phyloP scores from a whole-genome alignment of 1,284 basidiomycete genomes.

The Microbotryum silenes-acaulis region DNA sequence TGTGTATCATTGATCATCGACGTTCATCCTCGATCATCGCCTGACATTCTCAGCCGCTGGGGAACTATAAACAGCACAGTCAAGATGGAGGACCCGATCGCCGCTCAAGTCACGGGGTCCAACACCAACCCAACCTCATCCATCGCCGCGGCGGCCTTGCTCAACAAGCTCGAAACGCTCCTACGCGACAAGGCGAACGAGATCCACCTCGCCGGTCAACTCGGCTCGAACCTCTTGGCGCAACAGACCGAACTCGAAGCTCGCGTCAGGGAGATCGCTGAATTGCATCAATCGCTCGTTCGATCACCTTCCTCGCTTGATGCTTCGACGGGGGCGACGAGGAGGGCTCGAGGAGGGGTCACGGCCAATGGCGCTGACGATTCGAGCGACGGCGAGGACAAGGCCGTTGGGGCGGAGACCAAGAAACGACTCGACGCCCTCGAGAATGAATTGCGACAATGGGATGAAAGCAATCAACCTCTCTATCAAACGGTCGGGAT shows the following conservation, averaged over 20 bases:
- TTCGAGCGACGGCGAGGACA: slow-evolving; percentile 44
- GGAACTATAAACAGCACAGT: not conserved
- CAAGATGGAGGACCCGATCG: not conserved
- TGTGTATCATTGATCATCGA: no score
- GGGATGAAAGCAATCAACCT: slow-evolving; percentile 76
- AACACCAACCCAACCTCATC: not conserved
- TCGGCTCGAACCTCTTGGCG: slow-evolving; percentile 80
- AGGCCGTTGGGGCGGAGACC: slow-evolving; percentile 49
- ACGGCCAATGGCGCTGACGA: slow-evolving; percentile 42
- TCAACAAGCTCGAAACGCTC: slow-evolving; percentile 59
- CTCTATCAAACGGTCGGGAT: slow-evolving; percentile 62
- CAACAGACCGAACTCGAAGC: slow-evolving; percentile 87
- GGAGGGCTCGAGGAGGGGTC: slow-evolving; percentile 49
- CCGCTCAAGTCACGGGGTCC: not conserved
- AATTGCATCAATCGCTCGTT: slow-evolving; percentile 21
- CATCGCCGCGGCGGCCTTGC: not conserved
- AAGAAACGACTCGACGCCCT: slow-evolving; percentile 66
- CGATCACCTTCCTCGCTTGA: slow-evolving; percentile 6
- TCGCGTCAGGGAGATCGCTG: slow-evolving; percentile 68
- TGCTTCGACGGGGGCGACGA: not conserved
- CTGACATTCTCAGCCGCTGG: not conserved
- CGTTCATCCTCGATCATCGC: no score
- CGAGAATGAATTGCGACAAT: slow-evolving; percentile 62
- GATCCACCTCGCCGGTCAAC: slow-evolving; percentile 75
- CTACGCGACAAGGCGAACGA: slow-evolving; percentile 83